phyloP scores from a whole-genome alignment of 2,329 filamentous ascomycete species.

The Reticulascus tulasneorum region DNA sequence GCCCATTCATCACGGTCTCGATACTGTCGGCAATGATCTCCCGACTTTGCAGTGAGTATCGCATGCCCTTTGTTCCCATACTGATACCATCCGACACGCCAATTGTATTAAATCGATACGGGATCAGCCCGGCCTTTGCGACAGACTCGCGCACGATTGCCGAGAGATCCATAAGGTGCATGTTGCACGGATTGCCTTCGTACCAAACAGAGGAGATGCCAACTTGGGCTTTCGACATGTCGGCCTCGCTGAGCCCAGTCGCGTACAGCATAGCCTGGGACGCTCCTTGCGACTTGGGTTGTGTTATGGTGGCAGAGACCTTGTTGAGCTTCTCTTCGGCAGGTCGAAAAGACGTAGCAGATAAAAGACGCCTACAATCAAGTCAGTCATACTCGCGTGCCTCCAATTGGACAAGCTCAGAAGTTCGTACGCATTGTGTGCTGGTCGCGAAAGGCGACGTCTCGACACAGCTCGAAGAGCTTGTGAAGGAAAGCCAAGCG shows the following conservation, averaged over 20 bases:
- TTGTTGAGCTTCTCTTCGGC: slow-evolving; percentile 67
- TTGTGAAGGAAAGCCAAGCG: slow-evolving; percentile 15
- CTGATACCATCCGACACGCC: slow-evolving; percentile 96
- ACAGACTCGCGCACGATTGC: slow-evolving; percentile 64
- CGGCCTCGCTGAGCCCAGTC: slow-evolving; percentile 78
- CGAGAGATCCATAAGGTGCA: slow-evolving; percentile 92
- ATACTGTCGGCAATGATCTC: slow-evolving; percentile 98
- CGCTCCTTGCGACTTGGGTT: slow-evolving; percentile 96
- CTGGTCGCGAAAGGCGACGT: slow-evolving; percentile 11
- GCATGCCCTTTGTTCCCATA: slow-evolving; percentile 97
- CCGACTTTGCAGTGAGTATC: slow-evolving; percentile 88
- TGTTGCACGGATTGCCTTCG: slow-evolving; percentile 97
- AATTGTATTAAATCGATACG: slow-evolving; percentile 98
- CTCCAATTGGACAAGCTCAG: neutral
- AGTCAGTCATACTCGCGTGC: slow-evolving; percentile 6
- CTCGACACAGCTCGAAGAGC: slow-evolving; percentile 19
- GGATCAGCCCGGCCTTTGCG: slow-evolving; percentile 70
- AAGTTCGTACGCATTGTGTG: slow-evolving; percentile 18
- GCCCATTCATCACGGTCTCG: slow-evolving; percentile 97
- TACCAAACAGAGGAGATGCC: slow-evolving; percentile 99
- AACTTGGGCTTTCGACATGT: slow-evolving; percentile 95
- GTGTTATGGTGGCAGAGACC: slow-evolving; percentile 80
- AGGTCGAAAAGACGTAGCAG: slow-evolving; percentile 43
- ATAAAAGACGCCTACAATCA: slow-evolving; percentile 43
- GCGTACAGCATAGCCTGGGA: slow-evolving; percentile 99